phyloP scores from a whole-genome alignment of 1,284 basidiomycete genomes.

The Irpex lacteus region DNA sequence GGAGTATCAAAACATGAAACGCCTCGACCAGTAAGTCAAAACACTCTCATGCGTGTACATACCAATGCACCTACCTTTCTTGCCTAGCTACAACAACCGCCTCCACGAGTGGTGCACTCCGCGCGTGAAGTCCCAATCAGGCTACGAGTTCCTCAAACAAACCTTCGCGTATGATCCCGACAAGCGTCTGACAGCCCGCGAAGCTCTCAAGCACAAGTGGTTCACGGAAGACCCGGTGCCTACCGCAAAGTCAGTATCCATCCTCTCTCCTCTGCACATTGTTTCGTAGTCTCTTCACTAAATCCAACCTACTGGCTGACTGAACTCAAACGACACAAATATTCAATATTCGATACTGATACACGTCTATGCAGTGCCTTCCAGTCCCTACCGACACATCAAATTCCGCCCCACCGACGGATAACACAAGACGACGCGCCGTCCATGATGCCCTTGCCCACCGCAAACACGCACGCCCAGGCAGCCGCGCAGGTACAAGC shows the following conservation, averaged over 20 bases:
- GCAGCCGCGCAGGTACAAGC: slow-evolving; percentile 16
- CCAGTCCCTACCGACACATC: slow-evolving; percentile 47
- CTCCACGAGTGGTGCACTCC: slow-evolving; percentile 79
- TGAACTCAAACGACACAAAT: background rate
- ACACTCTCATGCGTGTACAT: background rate
- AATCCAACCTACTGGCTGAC: background rate
- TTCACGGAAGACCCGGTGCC: slow-evolving; percentile 77
- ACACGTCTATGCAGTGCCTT: slow-evolving; percentile 49
- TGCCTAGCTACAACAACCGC: slow-evolving; percentile 59
- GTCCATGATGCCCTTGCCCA: slow-evolving; percentile 66
- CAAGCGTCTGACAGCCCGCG: slow-evolving; percentile 78
- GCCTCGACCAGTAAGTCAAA: slow-evolving; percentile 67
- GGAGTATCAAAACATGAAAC: slow-evolving; percentile 82
- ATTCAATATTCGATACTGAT: background rate
- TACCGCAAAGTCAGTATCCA: slow-evolving; percentile 60
- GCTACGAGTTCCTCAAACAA: slow-evolving; percentile 81
- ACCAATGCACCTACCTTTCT: background rate
- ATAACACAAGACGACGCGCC: slow-evolving; percentile 79
- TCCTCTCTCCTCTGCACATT: background rate
- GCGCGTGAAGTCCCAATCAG: slow-evolving; percentile 57
- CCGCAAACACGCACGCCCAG: slow-evolving; percentile 23
- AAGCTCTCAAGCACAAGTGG: slow-evolving; percentile 82
- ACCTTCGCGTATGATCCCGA: slow-evolving; percentile 93
- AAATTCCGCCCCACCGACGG: slow-evolving; percentile 69
- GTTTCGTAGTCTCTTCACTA: background rate